Evolutionary conservation across 139 green algal genomes (phyloP).

Genomic region (Ettlia oleoabundans): DNA sequence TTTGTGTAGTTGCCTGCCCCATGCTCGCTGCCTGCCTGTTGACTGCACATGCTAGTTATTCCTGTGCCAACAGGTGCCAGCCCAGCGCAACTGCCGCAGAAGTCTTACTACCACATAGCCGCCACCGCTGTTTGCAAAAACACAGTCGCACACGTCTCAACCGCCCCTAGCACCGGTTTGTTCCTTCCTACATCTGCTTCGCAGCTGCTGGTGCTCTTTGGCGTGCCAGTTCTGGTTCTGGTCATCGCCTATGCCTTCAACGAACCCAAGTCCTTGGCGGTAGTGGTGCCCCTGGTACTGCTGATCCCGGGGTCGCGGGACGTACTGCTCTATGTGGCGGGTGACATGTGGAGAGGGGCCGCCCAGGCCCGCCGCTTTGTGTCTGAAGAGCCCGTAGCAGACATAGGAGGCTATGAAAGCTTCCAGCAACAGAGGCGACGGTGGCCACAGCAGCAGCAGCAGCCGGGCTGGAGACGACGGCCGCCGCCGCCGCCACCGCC

Average conservation of each 20-base stretch:
- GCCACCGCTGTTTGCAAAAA: too few species aligned
- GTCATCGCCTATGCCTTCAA: conserved; percentile 10
- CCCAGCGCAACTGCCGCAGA: too few species aligned
- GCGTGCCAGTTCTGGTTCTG: conserved; percentile 11
- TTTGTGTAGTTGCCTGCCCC: not conserved
- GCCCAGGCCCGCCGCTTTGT: not conserved
- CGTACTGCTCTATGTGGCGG: not conserved
- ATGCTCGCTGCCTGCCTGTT: not conserved
- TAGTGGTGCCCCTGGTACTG: conserved; percentile 13
- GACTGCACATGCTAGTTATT: too few species aligned
- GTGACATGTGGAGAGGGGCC: not conserved
- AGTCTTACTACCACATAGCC: too few species aligned
- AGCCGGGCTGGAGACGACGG: not conserved
- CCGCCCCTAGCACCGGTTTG: not conserved
- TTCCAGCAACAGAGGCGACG: not conserved
- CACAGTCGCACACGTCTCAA: not conserved
- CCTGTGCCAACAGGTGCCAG: too few species aligned
- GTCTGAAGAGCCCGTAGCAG: not conserved
- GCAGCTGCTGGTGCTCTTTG: conserved; percentile 40
- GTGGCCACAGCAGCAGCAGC: not conserved
- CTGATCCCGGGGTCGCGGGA: conserved; percentile 6
- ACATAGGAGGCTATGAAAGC: not conserved
- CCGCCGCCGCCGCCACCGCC: not conserved
- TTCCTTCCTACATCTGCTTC: not conserved
- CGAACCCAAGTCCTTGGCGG: conserved; percentile 15